Evolutionary conservation across 768 basidiomycete genomes (phyloP).

Genomic region (Mycena vulgaris): DNA sequence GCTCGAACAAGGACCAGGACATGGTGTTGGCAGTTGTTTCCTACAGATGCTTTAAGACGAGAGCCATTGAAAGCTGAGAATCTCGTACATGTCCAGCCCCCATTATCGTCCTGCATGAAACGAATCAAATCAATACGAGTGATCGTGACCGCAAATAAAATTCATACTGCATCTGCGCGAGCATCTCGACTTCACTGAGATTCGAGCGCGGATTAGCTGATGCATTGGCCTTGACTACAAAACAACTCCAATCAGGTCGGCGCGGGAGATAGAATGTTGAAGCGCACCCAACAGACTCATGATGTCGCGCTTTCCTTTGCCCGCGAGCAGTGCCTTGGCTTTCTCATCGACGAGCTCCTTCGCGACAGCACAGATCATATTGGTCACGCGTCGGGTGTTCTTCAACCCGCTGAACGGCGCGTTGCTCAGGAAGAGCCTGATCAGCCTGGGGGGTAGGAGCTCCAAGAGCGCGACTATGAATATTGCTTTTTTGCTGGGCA

Average conservation of each 20-base stretch:
- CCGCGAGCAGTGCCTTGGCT: slow-evolving; percentile 61
- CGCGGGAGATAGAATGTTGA: no score
- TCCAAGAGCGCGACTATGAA: no score
- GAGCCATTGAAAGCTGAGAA: no score
- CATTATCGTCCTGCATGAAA: no score
- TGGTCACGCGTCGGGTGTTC: slow-evolving; percentile 10
- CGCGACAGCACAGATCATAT: slow-evolving; percentile 61
- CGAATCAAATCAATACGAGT: no score
- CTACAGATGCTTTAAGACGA: no score
- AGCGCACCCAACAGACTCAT: slow-evolving; percentile 69
- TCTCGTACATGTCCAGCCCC: no score
- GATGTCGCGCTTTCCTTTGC: slow-evolving; percentile 67
- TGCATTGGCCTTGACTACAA: slow-evolving; percentile 43
- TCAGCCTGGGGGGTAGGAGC: no score
- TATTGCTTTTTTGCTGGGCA: no score
- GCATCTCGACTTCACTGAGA: slow-evolving; percentile 43
- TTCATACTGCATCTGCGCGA: slow-evolving; percentile 55
- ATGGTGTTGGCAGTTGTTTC: slow-evolving; percentile 74
- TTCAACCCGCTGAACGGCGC: slow-evolving; percentile 3
- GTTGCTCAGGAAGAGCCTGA: no score
- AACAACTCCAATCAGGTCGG: slow-evolving; percentile 2
- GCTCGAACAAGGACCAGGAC: slow-evolving; percentile 75
- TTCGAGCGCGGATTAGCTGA: slow-evolving; percentile 35
- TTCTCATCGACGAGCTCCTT: slow-evolving; percentile 65
- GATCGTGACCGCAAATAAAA: no score